phyloP scores from a whole-genome alignment of 2,329 filamentous ascomycete genomes.

The Fusarium lateritium region DNA sequence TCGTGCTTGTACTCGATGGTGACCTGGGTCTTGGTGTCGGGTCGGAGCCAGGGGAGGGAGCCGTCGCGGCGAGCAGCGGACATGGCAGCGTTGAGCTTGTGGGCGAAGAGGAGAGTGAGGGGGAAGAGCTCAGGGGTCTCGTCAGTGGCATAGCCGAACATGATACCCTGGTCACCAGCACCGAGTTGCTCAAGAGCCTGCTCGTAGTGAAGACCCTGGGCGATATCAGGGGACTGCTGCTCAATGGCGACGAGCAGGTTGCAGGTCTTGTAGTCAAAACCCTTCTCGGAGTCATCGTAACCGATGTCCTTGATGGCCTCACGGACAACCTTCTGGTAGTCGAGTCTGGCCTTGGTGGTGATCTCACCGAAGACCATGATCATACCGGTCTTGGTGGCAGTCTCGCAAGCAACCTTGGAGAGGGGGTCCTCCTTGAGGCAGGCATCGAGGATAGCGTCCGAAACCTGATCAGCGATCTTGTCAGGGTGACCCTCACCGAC shows the following conservation, averaged over 20 bases:
- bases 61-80: conserved; percentile 89
- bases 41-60: conserved; percentile 91
- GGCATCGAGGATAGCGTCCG: conserved; percentile 98
- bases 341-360: conserved; percentile 93
- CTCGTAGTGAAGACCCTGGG: conserved; percentile 98
- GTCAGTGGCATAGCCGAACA: conserved; percentile 99
- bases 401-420: conserved; percentile 99
- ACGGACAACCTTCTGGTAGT: conserved; percentile 99
- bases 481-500: conserved; percentile 94
- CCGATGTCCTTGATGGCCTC: conserved; percentile 97
- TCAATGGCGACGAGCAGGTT: conserved; percentile 99
- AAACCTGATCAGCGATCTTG: conserved; percentile 99
- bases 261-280: conserved; percentile 99
- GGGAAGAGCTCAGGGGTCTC: conserved; percentile 98
- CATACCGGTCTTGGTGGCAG: conserved; percentile 99
- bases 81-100: conserved; percentile 98
- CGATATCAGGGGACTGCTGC: conserved; percentile 99
- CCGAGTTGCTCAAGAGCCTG: conserved; percentile 97
- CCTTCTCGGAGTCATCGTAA: conserved; percentile 97
- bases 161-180: conserved; percentile 99
- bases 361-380: conserved; percentile 99
- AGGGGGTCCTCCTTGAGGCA: conserved; percentile 94
- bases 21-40: conserved; percentile 99
- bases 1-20: conserved; percentile 99
- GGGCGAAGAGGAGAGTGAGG: conserved; percentile 91